Conservation (phyloP, 768 basidiomycete species). For the Boletus huronensis region DNA sequence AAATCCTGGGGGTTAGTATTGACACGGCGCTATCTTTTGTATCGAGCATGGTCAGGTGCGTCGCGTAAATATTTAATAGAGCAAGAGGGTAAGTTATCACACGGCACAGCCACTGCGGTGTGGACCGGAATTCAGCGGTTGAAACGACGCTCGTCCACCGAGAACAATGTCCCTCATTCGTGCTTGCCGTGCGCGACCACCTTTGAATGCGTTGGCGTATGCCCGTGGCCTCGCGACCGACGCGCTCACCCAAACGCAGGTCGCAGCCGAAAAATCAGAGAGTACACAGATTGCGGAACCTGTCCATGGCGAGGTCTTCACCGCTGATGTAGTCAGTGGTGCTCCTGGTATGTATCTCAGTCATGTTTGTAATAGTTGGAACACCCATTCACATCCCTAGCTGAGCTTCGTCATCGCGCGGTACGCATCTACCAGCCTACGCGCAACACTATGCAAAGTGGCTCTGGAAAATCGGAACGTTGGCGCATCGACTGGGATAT, state of each 20-base stretch:
- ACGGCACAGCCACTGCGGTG: conserved; percentile 23
- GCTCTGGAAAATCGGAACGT: conserved; percentile 74
- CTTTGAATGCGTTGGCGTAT: conserved; percentile 12
- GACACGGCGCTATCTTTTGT: background rate
- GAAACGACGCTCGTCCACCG: background rate
- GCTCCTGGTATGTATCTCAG: conserved; percentile 62
- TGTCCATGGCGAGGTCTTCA: conserved; percentile 56
- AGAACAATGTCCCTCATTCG: conserved; percentile 56
- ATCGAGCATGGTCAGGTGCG: background rate
- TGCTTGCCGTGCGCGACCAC: conserved; percentile 33
- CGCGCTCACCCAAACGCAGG: conserved; percentile 20
- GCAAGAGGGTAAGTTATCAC: background rate
- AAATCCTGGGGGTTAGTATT: background rate
- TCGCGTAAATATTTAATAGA: background rate
- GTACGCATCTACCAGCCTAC: conserved; percentile 94
- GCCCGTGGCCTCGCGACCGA: conserved; percentile 22
- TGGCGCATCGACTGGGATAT: conserved; percentile 97
- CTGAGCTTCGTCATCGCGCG: conserved; percentile 77
- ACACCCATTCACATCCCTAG: conserved; percentile 37
- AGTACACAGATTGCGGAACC: conserved; percentile 42
- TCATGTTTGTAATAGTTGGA: background rate
- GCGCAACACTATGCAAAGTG: conserved; percentile 94
- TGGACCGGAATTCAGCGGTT: background rate
- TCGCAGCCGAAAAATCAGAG: conserved; percentile 18
- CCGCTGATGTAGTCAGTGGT: conserved; percentile 82